A percentile compares a stretch with the other conserved stretches of the same genome.
Conservation (phyloP, 257 asterid genomes). For the Avicennia marina region DNA sequence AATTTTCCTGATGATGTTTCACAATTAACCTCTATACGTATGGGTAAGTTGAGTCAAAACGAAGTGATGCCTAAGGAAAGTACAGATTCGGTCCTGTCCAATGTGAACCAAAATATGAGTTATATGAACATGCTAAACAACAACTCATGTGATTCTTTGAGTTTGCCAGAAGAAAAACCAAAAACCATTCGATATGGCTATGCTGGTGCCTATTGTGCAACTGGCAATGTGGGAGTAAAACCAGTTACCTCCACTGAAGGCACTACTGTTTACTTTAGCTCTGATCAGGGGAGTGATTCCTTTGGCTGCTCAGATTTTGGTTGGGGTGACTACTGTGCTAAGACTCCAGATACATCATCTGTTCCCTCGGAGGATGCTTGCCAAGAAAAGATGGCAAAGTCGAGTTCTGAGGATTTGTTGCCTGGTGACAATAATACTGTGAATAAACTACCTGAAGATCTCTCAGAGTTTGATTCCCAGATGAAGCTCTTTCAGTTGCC, state of each 20-base stretch:
- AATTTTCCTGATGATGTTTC: slow-evolving; percentile 72
- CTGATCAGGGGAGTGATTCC: slow-evolving; percentile 79
- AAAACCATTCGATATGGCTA: slow-evolving; percentile 28
- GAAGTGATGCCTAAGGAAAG: slow-evolving; percentile 26
- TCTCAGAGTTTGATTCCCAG: slow-evolving; percentile 60
- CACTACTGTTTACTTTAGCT: slow-evolving; percentile 42
- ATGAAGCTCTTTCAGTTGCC: slow-evolving; percentile 72
- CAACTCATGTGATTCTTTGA: slow-evolving; percentile 22
- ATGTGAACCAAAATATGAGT: slow-evolving; percentile 13
- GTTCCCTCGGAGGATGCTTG: slow-evolving; percentile 36
- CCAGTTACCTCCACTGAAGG: slow-evolving; percentile 35
- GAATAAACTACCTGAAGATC: slow-evolving; percentile 38
- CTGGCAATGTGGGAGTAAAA: slow-evolving; percentile 26
- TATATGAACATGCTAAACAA: slow-evolving; percentile 18
- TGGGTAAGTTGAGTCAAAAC: slow-evolving; percentile 28
- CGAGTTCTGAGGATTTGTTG: slow-evolving; percentile 18
- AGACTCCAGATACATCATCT: slow-evolving; percentile 74
- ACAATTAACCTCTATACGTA: slow-evolving; percentile 28
- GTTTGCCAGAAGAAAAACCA: slow-evolving; percentile 57
- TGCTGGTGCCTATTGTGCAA: slow-evolving; percentile 20
- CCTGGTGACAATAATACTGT: slow-evolving; percentile 12
- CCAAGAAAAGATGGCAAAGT: slow-evolving; percentile 49
- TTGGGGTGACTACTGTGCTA: slow-evolving; percentile 61
- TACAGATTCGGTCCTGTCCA: slow-evolving; percentile 15
- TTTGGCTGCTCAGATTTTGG: slow-evolving; percentile 72